A percentile compares a stretch with the other conserved stretches of the same genome.
phyloP scores from a whole-genome alignment of 78 protist genomes.

The Speleostelium caveatum region DNA sequence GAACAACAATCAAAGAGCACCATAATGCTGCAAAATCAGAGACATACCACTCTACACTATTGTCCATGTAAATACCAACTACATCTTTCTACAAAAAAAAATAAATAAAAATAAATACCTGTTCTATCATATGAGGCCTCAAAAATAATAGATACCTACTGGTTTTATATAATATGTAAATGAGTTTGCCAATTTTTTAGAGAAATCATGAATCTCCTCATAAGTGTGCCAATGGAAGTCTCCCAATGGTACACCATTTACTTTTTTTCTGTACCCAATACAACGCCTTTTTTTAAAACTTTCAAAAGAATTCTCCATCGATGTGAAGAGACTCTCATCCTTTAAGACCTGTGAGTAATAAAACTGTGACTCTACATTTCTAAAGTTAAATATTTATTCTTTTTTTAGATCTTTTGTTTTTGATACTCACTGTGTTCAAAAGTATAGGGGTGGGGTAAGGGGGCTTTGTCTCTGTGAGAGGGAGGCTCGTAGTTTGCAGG shows the following conservation, averaged over 20 bases:
- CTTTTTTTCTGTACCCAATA: background rate
- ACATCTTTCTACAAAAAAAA: no score
- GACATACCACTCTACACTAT: conserved; percentile 47
- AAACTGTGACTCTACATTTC: conserved; percentile 4
- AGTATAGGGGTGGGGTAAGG: background rate
- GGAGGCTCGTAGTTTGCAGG: background rate
- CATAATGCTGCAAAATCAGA: conserved; percentile 37
- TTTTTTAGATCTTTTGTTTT: background rate
- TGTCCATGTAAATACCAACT: conserved; percentile 16
- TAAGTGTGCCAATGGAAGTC: conserved; percentile 12
- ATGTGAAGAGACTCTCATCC: conserved; percentile 2
- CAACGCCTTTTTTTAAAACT: conserved; percentile 16
- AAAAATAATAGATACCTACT: no score
- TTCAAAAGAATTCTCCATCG: background rate
- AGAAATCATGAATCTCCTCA: background rate
- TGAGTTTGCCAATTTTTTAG: background rate
- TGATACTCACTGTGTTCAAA: background rate
- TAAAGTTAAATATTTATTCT: background rate
- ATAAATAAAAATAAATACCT: no score
- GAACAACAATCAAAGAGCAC: conserved; percentile 10
- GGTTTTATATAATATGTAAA: background rate
- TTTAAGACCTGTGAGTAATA: background rate
- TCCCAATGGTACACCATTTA: background rate
- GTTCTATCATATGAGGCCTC: no score
- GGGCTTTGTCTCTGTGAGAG: background rate